Base-by-base conservation (phyloP, 1,284 basidiomycete species). In the Schizopora paradoxa region DNA sequence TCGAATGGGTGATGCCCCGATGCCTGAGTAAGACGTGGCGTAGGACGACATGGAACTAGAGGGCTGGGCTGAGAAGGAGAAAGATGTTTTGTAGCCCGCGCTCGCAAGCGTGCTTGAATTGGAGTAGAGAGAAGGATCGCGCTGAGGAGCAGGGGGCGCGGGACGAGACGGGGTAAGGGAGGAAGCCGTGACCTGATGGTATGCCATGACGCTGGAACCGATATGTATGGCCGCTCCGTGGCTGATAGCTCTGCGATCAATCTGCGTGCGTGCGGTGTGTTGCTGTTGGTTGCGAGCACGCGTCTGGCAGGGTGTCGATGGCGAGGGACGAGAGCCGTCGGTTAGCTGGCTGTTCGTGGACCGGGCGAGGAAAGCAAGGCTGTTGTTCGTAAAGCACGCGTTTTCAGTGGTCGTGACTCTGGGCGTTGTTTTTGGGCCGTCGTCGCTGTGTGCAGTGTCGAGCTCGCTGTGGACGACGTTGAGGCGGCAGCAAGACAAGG, bases 1-100 rank as follows among this genome's bases (percentile, higher is more conserved):
- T 50, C 81, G 73, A 59, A 77, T 78, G 11, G 86, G 86, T 5
- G 85, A 84, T 33, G 78, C 86, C 42, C 86, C 86, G 54, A 89
- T 85, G 49, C 83, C 82, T 7, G 79, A 76, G 62, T 84, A 84
- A 16, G 74, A 72, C 21, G 73, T 59, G 28, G 70, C 67, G 61
- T 79, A 82, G 7, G 79, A 76, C 0, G 81, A 79, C 41, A 70
- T 65, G 4, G 79, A 76, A 6, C 76, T 71, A 0, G 76, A 71
- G 23, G 72, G 66, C 18, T 56, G 41, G 13, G 43, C 66, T 43
- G 62, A 67, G 56, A 75, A 69, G 7, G 76, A 68, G 57, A 79
- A 82, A 2, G 79, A 74, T 2, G 76, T 61, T 55, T 66, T 74
- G 63, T 82, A 84, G 36, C 78, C 79, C 19, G 76, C 71, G 48